Evolutionary conservation across 306 rosid genomes (phyloP), one percentile per base, ranked within the genome.

Genomic region (Arachis stenosperma): DNA sequence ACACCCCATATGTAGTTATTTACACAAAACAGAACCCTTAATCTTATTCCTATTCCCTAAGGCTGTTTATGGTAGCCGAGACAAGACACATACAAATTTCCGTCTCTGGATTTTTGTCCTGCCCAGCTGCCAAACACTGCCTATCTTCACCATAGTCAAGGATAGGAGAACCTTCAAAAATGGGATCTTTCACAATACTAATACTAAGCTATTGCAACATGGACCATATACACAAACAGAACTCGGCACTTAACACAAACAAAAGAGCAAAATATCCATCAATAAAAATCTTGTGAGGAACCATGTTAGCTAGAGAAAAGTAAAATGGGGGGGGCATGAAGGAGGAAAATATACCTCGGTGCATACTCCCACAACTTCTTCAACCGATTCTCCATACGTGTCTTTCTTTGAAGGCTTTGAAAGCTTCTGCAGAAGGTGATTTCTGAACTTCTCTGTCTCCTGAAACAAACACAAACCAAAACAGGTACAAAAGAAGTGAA

Each of bases 301-400:
- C 44, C 44, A 80, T 70, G 64, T 65, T 12, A 67, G 61, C 43
- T n/a, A 58, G 51, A 51, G 37, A 48, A n/a, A 75, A 81, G 42
- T 27, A 33, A 8, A 7, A 37, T 17, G 37, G 9, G 17, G 9
- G 17, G 17, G 5, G 57, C 53, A 71, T 27, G 64, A 60, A 44
- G 46, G 11, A 61, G 55, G 56, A 27, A 72, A 73, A 14, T 58
- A 39, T 67, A 93, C 98, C 86, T 89, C 96, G 0, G 92, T 85
- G 89, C 98, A 94, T 77, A 94, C 72, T 61, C 84, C 86, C 2
- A 91, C 90, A 41, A 94, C 89, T 70, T 94, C 86, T 46, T 84
- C 87, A 75, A 85, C 88, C 5, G 92, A 83, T 27, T 88, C 94
- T 39, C 87, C 90, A 65, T 76, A 94, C 0, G 78, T 29, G 40